Conservation (phyloP, 176 grass and related monocot genomes). For the Tillandsia fasciculata region DNA sequence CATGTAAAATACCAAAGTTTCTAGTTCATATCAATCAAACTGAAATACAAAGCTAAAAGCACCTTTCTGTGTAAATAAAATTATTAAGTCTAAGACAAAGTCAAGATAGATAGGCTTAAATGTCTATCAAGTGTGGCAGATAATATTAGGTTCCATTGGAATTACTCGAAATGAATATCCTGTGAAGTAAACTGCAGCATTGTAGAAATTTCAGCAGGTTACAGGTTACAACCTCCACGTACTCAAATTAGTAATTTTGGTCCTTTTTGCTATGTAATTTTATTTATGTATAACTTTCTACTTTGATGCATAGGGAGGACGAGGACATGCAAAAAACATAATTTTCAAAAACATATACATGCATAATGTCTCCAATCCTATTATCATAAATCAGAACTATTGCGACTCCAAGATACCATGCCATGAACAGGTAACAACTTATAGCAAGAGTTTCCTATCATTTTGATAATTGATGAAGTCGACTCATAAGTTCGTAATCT, state of each 20-base stretch:
- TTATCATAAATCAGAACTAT: conserved; percentile 77
- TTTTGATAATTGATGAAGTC: background rate
- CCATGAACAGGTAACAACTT: conserved; percentile 32
- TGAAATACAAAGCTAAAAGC: background rate
- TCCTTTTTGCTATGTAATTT: background rate
- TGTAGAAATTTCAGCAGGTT: no score
- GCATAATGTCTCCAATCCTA: conserved; percentile 46
- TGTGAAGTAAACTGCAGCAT: no score
- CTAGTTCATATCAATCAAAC: no score
- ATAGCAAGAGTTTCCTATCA: no score
- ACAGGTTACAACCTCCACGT: background rate
- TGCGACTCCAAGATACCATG: conserved; percentile 50
- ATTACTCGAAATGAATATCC: no score
- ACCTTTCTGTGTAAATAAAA: background rate
- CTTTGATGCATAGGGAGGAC: conserved; percentile 35
- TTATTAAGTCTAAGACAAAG: background rate
- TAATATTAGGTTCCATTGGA: background rate
- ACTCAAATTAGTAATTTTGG: background rate
- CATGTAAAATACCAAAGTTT: no score
- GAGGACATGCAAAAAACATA: conserved; percentile 53
- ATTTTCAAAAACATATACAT: conserved; percentile 49
- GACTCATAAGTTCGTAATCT: background rate
- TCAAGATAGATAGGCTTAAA: background rate
- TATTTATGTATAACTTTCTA: background rate
- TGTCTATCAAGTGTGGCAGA: background rate